Percentiles rank a stretch among this genome's conserved stretches.
Conservation (phyloP, 306 rosid species). For the Trichosanthes truncata region DNA sequence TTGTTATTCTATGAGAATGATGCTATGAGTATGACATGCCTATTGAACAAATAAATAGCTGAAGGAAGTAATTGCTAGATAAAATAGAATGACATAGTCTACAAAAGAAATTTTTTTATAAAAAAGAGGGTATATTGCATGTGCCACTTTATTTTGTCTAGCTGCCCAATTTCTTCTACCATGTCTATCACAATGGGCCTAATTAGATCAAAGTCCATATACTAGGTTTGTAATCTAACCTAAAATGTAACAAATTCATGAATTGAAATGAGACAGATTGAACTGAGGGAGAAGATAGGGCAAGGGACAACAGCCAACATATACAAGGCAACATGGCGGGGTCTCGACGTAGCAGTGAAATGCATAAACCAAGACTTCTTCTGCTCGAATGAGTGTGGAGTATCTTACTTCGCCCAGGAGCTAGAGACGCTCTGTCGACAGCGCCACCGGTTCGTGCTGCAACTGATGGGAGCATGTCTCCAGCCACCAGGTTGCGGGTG, state of each 20-base stretch:
- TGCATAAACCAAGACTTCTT: conserved; percentile 49
- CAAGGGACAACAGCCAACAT: conserved; percentile 63
- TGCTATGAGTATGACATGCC: no score
- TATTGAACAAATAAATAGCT: no score
- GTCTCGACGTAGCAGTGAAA: conserved; percentile 66
- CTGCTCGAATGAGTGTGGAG: conserved; percentile 32
- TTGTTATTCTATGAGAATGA: neutral
- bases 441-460: conserved; percentile 59
- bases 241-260: neutral
- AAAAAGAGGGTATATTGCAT: neutral
- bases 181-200: no score
- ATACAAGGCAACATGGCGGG: conserved; percentile 61
- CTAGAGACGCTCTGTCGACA: conserved; percentile 52
- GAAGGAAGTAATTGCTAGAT: no score
- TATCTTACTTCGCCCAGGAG: conserved; percentile 53
- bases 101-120: no score
- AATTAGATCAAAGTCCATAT: neutral
- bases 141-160: no score
- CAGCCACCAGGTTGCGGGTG: conserved; percentile 67
- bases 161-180: neutral
- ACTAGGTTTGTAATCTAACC: neutral
- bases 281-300: conserved; percentile 53
- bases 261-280: conserved; percentile 25
- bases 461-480: conserved; percentile 68
- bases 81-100: neutral